Evolutionary conservation across 2,329 filamentous ascomycete genomes (phyloP).

Genomic region (Fusarium miscanthi): DNA sequence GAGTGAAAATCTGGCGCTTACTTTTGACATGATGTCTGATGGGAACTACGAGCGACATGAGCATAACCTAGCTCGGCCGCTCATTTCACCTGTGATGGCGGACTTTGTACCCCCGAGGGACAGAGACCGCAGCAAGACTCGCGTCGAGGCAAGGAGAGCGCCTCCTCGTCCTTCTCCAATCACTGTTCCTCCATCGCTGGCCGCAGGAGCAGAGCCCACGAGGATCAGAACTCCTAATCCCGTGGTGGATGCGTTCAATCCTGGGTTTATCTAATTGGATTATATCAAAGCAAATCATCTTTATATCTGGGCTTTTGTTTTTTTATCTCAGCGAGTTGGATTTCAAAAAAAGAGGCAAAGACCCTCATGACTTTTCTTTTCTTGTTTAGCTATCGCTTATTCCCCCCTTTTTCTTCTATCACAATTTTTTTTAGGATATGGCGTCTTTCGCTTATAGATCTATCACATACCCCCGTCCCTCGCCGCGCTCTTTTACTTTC

Average conservation of each 20-base stretch:
- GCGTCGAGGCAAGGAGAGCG: slow-evolving; percentile 49
- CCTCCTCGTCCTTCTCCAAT: slow-evolving; percentile 49
- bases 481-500: neutral
- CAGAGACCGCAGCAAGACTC: slow-evolving; percentile 32
- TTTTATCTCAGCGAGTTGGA: slow-evolving; percentile 3
- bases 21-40: slow-evolving; percentile 46
- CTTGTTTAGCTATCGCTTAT: slow-evolving; percentile 9
- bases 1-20: slow-evolving; percentile 47
- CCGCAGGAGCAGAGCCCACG: slow-evolving; percentile 4
- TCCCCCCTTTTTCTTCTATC: slow-evolving; percentile 2
- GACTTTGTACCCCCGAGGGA: slow-evolving; percentile 42
- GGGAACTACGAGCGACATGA: slow-evolving; percentile 3
- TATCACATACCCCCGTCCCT: slow-evolving; percentile 35
- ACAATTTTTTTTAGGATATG: slow-evolving; percentile 7
- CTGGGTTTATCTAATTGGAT: slow-evolving; percentile 39
- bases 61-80: slow-evolving; percentile 29
- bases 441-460: slow-evolving; percentile 36
- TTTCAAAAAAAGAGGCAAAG: slow-evolving; percentile 8
- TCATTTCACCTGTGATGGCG: slow-evolving; percentile 48
- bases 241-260: slow-evolving; percentile 41
- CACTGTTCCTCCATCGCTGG: slow-evolving; percentile 44
- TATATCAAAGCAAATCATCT: neutral
- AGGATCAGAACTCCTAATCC: slow-evolving; percentile 34
- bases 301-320: neutral
- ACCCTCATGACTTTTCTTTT: slow-evolving; percentile 28